Base-by-base conservation (phyloP, 805 yeast genomes). In the Teunomyces cretensis region DNA sequence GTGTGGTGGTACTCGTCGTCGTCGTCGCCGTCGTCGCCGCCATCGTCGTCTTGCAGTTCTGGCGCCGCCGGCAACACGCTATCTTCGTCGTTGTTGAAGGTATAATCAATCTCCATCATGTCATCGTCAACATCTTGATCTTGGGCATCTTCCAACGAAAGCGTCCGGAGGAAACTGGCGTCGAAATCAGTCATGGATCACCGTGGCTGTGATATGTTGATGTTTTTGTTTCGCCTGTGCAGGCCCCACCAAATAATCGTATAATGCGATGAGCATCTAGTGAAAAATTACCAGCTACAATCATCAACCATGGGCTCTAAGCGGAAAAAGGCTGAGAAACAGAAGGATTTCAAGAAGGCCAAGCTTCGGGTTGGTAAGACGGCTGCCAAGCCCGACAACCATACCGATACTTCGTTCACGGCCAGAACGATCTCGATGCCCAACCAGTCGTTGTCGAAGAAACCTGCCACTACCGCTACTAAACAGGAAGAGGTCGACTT, bases 331-430 rank as follows among this genome's bases (percentile, higher is more conserved):
- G 67, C 73, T 33, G 83, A 83, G 49, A 87, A 85, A 69, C 75
- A 74, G 59, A 85, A 84, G 65, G 96, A 87, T 58, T 87, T 87
- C 61, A 75, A 68, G 42, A 89, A 89, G 63, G 74, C 81, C 47
- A 92, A 88, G 71, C 77, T 94, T 42, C 85, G 78, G 57, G 97
- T 94, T 28, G 99, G 99, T 45, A 94, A 94, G 64, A 72, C 85
- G 2, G 79, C 80, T 14, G 80, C 82, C 5, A 80, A 80, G 50
- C 81, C 90, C 5, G 79, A 81, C 14, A 88, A 89, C 60, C 80
- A 76, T 46, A 94, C 99, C 4, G 92, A 86, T 53, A 88, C 96
- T 0, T 84, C 95, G 0, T 92, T 92, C 67, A 79, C 77, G 36
- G 83, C 96, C 9, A 86, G 82, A 56, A 61, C 79, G 33, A 75